Evolutionary conservation across 108 stramenopile species (phyloP), one percentile per base, ranked within the genome.

Genomic region (Pseudonitzschia pungens): DNA sequence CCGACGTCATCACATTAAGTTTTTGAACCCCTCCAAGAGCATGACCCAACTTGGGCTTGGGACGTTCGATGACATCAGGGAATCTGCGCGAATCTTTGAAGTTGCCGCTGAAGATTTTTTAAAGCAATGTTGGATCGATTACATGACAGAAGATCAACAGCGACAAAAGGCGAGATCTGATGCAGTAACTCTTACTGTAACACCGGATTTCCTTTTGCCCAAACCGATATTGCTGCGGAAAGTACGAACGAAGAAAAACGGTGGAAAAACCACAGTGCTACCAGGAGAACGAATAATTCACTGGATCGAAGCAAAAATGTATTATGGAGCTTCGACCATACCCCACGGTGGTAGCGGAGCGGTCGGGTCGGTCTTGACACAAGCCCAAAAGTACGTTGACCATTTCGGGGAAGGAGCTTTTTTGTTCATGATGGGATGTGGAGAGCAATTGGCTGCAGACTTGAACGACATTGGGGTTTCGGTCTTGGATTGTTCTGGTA

Each of bases 271-370:
- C 7, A 33, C 56, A 54, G 57, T 40, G 29, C 18, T 68, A 41
- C 24, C 21, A 8, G 72, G 42, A 45, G 65, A 65, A 21, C 58
- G 55, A 48, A 80, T 41, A 31, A 85, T 91, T 60, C 54, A 85
- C 65, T 91, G 90, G 90, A 81, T 89, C 18, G 88, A 92, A 65
- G 88, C 73, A 65, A 92, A 92, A 80, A 92, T 89, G 88, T 92
- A 89, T 71, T 92, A 89, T 70, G 91, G 88, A 27, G 91, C 91
- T 51, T 82, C 78, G 54, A 85, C 83, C 55, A 89, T 92, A 54
- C 83, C 85, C 4, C 33, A 65, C 15, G 85, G 79, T 11, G 74
- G 74, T 27, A 66, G 43, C 50, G 86, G 87, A 70, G 91, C 88
- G 3, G 88, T 92, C 14, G 91, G 91, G 15, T 66, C 54, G 62